Evolutionary conservation across 1,284 basidiomycete species (phyloP), one percentile per base, ranked within the genome.

Genomic region (Moniliophthora roreri): DNA sequence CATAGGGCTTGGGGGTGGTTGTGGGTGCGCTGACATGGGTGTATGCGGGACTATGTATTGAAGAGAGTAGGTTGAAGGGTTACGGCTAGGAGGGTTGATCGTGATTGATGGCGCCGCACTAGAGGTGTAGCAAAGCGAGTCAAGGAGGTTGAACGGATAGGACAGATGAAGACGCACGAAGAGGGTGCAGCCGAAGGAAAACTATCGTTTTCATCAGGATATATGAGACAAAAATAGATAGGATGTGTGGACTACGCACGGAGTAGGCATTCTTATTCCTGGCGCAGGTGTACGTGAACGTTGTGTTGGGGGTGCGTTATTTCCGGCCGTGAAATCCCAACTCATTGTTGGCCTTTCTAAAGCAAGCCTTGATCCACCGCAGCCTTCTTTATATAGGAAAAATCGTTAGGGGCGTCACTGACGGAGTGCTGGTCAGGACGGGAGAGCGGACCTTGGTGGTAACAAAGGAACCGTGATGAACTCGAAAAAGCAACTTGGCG

Each of bases 241-340:
- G 38, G 20, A 1, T 15, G 26, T n/a, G 16, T 28, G 24, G 24
- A 28, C 3, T 46, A 28, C 21, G 2, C 11, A 23, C 28, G 44
- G 44, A 11, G 44, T 46, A 16, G 44, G 44, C 24, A 28, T 32
- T 26, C 44, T 9, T 18, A 46, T 46, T 7, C 24, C 20, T 9
- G 41, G 44, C n/a, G 26, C 21, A 5, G 41, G 41, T 2, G 44
- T 46, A n/a, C n/a, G 24, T 24, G 44, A 28, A 8, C 44, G 44
- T 28, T 46, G 44, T 5, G 10, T 4, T 16, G 40, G 40, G 9
- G 44, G 44, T 28, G 23, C 24, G 18, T 46, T 46, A n/a, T 46
- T 46, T 32, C 44, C 44, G 6, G 44, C 44, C 4, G 44, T 46
- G 13, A 46, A 46, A 16, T 46, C 44, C 44, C 44, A 46, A 8